Conservation (phyloP, 1,139 yeast genomes). For the Kodamaea sp. region DNA sequence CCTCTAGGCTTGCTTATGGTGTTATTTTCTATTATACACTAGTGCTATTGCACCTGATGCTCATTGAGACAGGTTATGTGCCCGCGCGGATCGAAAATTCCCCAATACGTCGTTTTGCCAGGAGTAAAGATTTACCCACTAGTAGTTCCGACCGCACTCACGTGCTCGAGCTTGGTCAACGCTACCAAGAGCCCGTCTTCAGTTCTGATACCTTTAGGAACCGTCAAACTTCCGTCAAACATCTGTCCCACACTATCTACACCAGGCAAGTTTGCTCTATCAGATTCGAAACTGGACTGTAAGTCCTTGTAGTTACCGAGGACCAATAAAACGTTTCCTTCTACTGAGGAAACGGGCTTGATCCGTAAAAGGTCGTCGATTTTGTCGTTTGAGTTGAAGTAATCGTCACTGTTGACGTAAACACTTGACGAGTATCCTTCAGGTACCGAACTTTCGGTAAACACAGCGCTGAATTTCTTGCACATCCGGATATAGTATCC, state of each 20-base stretch:
- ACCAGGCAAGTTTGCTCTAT: conserved; percentile 50
- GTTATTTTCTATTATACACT: too few species aligned
- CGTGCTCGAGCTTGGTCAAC: conserved; percentile 40
- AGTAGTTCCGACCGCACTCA: background rate
- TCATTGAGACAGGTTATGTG: too few species aligned
- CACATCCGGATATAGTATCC: conserved; percentile 80
- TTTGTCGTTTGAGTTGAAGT: conserved; percentile 34
- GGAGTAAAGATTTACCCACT: too few species aligned
- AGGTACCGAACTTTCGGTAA: conserved; percentile 62
- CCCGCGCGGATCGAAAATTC: too few species aligned
- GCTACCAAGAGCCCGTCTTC: conserved; percentile 74
- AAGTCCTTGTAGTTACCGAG: conserved; percentile 67
- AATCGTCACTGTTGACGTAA: conserved; percentile 68
- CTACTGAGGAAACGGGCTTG: conserved; percentile 12
- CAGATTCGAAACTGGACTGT: conserved; percentile 49
- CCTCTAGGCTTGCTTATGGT: too few species aligned
- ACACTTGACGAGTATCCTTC: conserved; percentile 73
- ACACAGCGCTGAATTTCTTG: conserved; percentile 58
- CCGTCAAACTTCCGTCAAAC: conserved; percentile 63
- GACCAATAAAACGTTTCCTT: conserved; percentile 49
- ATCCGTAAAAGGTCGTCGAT: conserved; percentile 15
- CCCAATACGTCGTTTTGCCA: too few species aligned
- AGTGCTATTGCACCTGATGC: too few species aligned
- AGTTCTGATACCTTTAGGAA: conserved; percentile 59
- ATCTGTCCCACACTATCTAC: conserved; percentile 57